These are phyloP conservation scores for Flaveria trinervia DNA, from an alignment of 129 eudicot genomes.

Conservation along the genomic window DNA sequence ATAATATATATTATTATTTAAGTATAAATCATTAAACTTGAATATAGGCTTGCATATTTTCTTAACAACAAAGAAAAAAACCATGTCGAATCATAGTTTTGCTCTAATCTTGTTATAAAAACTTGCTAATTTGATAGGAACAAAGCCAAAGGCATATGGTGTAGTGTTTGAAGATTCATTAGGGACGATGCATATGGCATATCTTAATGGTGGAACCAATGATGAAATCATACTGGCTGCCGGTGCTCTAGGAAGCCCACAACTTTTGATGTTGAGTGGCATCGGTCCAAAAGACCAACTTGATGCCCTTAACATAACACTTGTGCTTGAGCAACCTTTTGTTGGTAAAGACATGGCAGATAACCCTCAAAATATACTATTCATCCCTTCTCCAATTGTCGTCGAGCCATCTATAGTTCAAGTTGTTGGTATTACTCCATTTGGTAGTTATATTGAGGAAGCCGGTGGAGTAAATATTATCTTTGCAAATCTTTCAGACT, in stretches of 20 bases:
- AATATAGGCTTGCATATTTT: no score
- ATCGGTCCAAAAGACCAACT: constrained; percentile 65
- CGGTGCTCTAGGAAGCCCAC: constrained; percentile 85
- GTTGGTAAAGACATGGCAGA: constrained; percentile 75
- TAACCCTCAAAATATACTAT: constrained; percentile 57
- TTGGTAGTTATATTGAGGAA: constrained; percentile 62
- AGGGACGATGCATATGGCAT: constrained; percentile 54
- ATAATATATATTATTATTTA: no score
- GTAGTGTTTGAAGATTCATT: constrained; percentile 64
- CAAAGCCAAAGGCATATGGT: constrained; percentile 60
- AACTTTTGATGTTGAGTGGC: constrained; percentile 67
- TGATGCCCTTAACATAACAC: constrained; percentile 44
- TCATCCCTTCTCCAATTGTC: constrained; percentile 43
- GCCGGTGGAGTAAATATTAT: constrained; percentile 48
- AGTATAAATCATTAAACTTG: no score
- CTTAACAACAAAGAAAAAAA: no score
- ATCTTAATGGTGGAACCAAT: constrained; percentile 37
- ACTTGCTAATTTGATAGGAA: constrained; percentile 29
- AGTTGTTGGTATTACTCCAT: constrained; percentile 55
- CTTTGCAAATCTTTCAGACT: constrained; percentile 1
- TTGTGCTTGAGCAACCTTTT: constrained; percentile 47
- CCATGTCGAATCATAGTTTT: background rate
- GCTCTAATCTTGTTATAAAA: no score
- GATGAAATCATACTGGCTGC: constrained; percentile 57
- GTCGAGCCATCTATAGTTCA: constrained; percentile 51